Percentiles rank a stretch among this genome's conserved stretches.
phyloP scores from a whole-genome alignment of 2,329 filamentous ascomycete genomes.

The Allantophomopsis cytisporea region DNA sequence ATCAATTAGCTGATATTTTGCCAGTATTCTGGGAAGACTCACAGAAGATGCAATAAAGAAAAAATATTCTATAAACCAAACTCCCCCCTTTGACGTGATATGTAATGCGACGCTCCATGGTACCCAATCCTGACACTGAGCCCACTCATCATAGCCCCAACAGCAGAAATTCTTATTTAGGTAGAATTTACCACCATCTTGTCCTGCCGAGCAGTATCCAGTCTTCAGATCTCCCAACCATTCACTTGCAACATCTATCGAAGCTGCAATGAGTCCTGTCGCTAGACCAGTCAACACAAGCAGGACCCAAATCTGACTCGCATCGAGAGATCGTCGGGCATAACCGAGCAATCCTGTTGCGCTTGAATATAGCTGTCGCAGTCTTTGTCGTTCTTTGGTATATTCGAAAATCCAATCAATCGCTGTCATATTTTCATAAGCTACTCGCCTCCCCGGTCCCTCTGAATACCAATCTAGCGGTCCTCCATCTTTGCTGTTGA shows the following conservation, averaged over 20 bases:
- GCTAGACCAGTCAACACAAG: slow-evolving; percentile 75
- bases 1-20: not conserved
- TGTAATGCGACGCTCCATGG: slow-evolving; percentile 70
- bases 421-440: slow-evolving; percentile 90
- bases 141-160: slow-evolving; percentile 73
- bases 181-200: slow-evolving; percentile 78
- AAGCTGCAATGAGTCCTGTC: slow-evolving; percentile 73
- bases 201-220: slow-evolving; percentile 68
- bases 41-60: slow-evolving; percentile 81
- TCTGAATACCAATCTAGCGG: slow-evolving; percentile 77
- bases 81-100: slow-evolving; percentile 49
- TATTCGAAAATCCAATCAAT: slow-evolving; percentile 99
- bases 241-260: slow-evolving; percentile 79
- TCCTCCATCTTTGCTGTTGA: slow-evolving; percentile 28
- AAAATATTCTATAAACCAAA: slow-evolving; percentile 75
- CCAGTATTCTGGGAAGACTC: slow-evolving; percentile 17
- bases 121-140: slow-evolving; percentile 77
- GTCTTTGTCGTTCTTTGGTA: slow-evolving; percentile 81
- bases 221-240: slow-evolving; percentile 91
- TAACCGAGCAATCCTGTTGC: slow-evolving; percentile 61
- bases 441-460: slow-evolving; percentile 77
- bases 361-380: slow-evolving; percentile 61
- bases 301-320: slow-evolving; percentile 84
- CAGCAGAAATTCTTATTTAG: slow-evolving; percentile 88
- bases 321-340: slow-evolving; percentile 61